phyloP scores from a whole-genome alignment of 352 stramenopile genomes.

The Pythium oligandrum region DNA sequence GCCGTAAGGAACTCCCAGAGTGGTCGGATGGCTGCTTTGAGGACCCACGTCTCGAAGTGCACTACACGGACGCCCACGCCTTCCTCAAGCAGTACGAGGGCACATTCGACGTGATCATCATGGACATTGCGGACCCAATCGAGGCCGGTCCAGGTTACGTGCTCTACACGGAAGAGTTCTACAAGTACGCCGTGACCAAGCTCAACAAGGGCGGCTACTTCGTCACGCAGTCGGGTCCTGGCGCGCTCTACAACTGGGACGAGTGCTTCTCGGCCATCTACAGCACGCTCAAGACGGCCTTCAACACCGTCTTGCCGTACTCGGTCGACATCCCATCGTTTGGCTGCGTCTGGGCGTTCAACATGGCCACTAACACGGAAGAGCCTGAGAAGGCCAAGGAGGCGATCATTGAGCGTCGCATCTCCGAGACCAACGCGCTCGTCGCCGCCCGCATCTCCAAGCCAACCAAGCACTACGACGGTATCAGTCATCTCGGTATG shows the following conservation, averaged over 20 bases:
- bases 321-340: conserved; percentile 92
- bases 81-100: conserved; percentile 85
- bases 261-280: conserved; percentile 94
- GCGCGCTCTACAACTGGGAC: conserved; percentile 85
- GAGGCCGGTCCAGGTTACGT: conserved; percentile 92
- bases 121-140: conserved; percentile 94
- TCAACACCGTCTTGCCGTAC: conserved; percentile 92
- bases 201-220: conserved; percentile 87
- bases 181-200: conserved; percentile 85
- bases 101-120: conserved; percentile 93
- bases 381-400: conserved; percentile 42
- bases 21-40: conserved; percentile 88
- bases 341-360: conserved; percentile 92
- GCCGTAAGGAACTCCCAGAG: conserved; percentile 90
- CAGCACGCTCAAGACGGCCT: conserved; percentile 89
- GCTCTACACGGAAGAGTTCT: conserved; percentile 87
- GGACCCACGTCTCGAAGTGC: conserved; percentile 89
- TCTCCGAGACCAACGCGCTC: conserved; percentile 60
- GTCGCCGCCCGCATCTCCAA: conserved; percentile 54
- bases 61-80: conserved; percentile 88
- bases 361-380: conserved; percentile 83
- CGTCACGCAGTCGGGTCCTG: conserved; percentile 91
- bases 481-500: conserved; percentile 83
- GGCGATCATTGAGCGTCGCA: conserved; percentile 44
- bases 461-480: conserved; percentile 90